Conservation (phyloP, 495 filamentous ascomycete species). For the Neurospora intermedia region DNA sequence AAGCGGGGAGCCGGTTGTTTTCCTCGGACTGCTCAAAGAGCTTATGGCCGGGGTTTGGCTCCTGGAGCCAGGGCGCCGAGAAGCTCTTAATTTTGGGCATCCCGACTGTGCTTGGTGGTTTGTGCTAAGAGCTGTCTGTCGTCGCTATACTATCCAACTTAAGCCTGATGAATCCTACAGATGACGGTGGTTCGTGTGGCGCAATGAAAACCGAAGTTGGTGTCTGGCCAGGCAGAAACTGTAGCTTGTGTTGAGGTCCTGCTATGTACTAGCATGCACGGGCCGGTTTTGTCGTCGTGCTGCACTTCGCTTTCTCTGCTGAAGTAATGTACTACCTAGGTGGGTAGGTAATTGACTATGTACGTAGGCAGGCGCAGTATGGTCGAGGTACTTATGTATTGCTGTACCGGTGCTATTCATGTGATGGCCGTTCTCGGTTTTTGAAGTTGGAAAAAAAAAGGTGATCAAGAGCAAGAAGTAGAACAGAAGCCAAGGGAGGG, state of each 20-base stretch:
- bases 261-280: neutral
- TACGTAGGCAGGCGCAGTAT: neutral
- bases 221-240: neutral
- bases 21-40: constrained; percentile 46
- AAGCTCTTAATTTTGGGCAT: constrained; percentile 79
- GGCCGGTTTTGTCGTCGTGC: neutral
- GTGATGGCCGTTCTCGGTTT: neutral
- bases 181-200: neutral
- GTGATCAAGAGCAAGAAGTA: neutral
- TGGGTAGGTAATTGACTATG: neutral
- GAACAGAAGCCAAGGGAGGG: neutral
- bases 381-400: neutral
- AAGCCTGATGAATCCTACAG: neutral
- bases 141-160: neutral
- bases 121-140: neutral
- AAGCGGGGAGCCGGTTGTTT: constrained; percentile 11
- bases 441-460: neutral
- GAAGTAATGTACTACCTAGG: neutral
- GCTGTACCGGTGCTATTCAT: neutral
- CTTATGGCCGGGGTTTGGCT: constrained; percentile 60
- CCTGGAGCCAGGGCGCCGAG: constrained; percentile 72
- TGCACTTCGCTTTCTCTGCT: neutral
- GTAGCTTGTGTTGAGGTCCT: neutral
- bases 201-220: neutral
- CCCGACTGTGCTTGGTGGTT: constrained; percentile 1